These are phyloP conservation scores for Pisolithus tinctorius DNA, from an alignment of 768 basidiomycete species.

Conservation along the genomic window DNA sequence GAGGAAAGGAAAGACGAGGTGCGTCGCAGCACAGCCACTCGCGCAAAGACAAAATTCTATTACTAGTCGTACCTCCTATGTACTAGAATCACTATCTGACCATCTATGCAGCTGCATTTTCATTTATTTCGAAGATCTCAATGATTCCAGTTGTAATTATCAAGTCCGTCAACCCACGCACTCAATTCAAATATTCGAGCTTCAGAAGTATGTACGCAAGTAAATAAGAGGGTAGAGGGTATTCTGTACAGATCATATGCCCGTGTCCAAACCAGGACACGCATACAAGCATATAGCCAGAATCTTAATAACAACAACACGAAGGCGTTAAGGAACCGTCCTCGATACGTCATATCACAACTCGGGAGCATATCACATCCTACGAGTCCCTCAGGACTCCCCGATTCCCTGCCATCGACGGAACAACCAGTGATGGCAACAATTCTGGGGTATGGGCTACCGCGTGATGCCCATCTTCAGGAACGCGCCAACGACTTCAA, in stretches of 20 bases:
- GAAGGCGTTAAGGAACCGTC: neutral
- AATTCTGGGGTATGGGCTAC: slow-evolving; percentile 21
- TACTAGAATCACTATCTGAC: too few species aligned
- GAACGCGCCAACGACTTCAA: slow-evolving; percentile 82
- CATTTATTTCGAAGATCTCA: too few species aligned
- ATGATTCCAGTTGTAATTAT: neutral
- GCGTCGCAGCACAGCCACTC: too few species aligned
- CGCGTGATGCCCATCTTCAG: slow-evolving; percentile 82
- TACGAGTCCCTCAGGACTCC: too few species aligned
- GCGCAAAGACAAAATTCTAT: too few species aligned
- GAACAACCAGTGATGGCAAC: neutral
- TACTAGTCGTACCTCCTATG: too few species aligned
- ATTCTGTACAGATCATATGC: neutral
- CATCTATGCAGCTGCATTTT: too few species aligned
- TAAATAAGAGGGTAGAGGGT: neutral
- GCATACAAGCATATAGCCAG: neutral
- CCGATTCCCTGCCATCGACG: neutral
- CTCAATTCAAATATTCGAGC: neutral
- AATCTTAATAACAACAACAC: neutral
- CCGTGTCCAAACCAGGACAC: neutral
- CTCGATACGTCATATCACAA: neutral
- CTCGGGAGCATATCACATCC: neutral
- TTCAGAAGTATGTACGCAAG: neutral
- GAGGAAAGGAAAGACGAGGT: too few species aligned
- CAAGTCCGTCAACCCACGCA: neutral